Percentiles rank a stretch among this genome's conserved stretches.
These are phyloP conservation scores for Colletotrichum sp. DNA, from an alignment of 2,329 filamentous ascomycete species.

Conservation along the genomic window DNA sequence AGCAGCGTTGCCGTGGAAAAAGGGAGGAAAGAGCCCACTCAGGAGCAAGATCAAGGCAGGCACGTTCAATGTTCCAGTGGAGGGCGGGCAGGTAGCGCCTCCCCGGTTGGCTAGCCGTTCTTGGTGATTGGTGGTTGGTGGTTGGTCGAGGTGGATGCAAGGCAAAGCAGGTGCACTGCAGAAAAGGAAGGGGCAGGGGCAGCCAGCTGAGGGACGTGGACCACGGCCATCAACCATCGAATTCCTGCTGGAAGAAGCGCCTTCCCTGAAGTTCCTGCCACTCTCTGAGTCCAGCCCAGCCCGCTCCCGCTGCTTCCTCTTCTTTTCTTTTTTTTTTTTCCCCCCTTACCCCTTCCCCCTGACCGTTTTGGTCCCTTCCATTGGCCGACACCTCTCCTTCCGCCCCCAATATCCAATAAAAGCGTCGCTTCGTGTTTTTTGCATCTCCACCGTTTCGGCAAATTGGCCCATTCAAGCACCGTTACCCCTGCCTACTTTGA, in stretches of 20 bases:
- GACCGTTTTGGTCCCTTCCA: not conserved
- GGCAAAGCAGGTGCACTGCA: not conserved
- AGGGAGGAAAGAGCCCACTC: slow-evolving; percentile 13
- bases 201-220: not conserved
- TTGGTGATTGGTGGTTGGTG: not conserved
- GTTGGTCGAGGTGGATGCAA: not conserved
- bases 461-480: slow-evolving; percentile 25
- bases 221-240: not conserved
- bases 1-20: slow-evolving; percentile 30
- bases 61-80: not conserved
- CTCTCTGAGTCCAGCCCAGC: not conserved
- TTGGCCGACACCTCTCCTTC: not conserved
- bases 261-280: not conserved
- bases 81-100: not conserved
- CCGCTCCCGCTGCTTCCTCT: not conserved
- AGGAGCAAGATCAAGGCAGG: not conserved
- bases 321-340: not conserved
- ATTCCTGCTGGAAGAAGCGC: not conserved
- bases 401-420: slow-evolving; percentile 2
- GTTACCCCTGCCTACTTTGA: not conserved
- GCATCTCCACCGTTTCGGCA: slow-evolving; percentile 18
- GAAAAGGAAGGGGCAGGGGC: not conserved
- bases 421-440: not conserved
- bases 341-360: not conserved
- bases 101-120: not conserved